A percentile compares a stretch with the other conserved stretches of the same genome.
Evolutionary conservation across 345 rosid species (phyloP).

Genomic region (Eutrema yunnanense): DNA sequence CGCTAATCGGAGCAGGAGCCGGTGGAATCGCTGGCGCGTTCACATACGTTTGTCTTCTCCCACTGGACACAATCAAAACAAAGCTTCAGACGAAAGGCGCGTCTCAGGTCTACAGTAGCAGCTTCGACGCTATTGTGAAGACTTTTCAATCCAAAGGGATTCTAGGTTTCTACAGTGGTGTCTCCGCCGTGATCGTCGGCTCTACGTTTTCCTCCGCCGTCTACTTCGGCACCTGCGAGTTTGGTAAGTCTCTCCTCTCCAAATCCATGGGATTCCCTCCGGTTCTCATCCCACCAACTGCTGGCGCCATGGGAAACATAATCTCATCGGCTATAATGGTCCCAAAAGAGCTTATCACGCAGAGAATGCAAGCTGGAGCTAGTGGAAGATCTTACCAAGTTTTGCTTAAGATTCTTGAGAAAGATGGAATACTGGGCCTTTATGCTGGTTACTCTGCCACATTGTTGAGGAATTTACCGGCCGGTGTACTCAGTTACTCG

Average conservation of each 20-base stretch:
- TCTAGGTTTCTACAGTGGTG: constrained; percentile 78
- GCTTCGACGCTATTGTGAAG: constrained; percentile 63
- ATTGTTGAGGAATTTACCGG: constrained; percentile 77
- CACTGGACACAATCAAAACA: constrained; percentile 84
- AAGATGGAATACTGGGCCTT: constrained; percentile 83
- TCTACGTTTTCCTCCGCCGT: constrained; percentile 86
- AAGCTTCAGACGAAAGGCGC: constrained; percentile 90
- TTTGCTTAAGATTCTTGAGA: constrained; percentile 58
- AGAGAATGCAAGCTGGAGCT: constrained; percentile 89
- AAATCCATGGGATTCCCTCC: constrained; percentile 51
- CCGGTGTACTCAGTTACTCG: constrained; percentile 86
- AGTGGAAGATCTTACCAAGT: constrained; percentile 80
- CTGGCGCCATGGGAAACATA: constrained; percentile 92
- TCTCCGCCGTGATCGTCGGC: constrained; percentile 87
- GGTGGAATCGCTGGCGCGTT: constrained; percentile 92
- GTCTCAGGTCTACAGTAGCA: constrained; percentile 52
- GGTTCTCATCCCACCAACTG: constrained; percentile 78
- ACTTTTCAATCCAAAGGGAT: constrained; percentile 72
- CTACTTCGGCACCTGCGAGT: constrained; percentile 90
- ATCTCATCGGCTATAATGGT: constrained; percentile 92
- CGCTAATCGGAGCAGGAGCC: constrained; percentile 72
- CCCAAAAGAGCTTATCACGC: constrained; percentile 82
- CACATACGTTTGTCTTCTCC: constrained; percentile 76
- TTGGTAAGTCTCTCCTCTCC: constrained; percentile 77
- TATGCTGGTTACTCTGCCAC: constrained; percentile 91